phyloP scores from a whole-genome alignment of 164 flowering plant genomes.

The Kingdonia uniflora region DNA sequence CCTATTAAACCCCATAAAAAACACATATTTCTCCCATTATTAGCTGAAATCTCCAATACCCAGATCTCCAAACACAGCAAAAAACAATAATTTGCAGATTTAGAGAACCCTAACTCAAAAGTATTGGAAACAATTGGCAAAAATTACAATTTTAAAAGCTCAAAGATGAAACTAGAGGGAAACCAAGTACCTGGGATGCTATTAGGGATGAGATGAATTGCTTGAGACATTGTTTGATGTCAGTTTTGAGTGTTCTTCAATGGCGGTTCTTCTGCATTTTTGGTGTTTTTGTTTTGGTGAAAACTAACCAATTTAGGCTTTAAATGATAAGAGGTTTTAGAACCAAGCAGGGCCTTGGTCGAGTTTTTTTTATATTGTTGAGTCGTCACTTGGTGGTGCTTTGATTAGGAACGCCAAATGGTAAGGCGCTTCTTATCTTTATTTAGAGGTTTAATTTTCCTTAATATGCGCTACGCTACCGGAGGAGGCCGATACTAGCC shows the following conservation, averaged over 20 bases:
- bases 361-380: no score
- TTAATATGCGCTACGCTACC: no score
- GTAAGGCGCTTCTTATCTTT: no score
- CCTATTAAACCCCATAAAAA: neutral
- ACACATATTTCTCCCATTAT: neutral
- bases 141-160: neutral
- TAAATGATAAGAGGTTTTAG: no score
- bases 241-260: no score
- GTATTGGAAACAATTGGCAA: neutral
- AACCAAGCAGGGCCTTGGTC: no score
- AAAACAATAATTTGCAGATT: neutral
- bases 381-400: no score
- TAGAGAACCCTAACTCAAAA: neutral
- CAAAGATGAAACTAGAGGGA: neutral
- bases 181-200: conserved; percentile 21
- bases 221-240: conserved; percentile 27
- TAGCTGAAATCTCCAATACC: neutral
- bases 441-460: no score
- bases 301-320: no score
- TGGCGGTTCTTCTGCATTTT: no score
- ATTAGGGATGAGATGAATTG: conserved; percentile 22
- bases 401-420: no score
- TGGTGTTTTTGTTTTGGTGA: neutral
- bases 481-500: no score
- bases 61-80: neutral